phyloP scores from a whole-genome alignment of 495 filamentous ascomycete genomes.

The Aspergillus baeticus region DNA sequence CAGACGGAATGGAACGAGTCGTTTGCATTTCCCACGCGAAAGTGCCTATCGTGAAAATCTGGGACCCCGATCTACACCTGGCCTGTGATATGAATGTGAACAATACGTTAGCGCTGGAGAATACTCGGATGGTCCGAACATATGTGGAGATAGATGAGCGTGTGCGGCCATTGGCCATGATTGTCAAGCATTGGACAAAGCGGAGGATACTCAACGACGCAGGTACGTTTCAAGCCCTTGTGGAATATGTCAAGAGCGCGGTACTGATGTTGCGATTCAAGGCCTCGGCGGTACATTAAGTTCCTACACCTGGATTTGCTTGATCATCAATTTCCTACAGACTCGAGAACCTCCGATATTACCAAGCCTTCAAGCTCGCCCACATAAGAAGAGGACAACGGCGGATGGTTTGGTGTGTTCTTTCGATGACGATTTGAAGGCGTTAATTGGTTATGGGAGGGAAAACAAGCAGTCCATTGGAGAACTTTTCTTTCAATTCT shows the following conservation, averaged over 20 bases:
- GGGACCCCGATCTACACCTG: conserved; percentile 88
- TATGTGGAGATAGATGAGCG: conserved; percentile 93
- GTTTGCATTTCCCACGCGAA: conserved; percentile 92
- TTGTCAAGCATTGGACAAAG: conserved; percentile 96
- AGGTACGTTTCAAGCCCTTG: conserved; percentile 54
- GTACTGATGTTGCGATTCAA: conserved; percentile 31
- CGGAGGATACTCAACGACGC: conserved; percentile 91
- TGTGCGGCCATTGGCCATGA: conserved; percentile 90
- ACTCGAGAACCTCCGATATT: conserved; percentile 83
- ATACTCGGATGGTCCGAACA: conserved; percentile 96
- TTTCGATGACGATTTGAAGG: conserved; percentile 82
- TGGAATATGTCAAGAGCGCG: not conserved
- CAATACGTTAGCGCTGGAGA: conserved; percentile 89
- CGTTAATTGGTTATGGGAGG: conserved; percentile 68
- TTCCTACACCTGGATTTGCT: conserved; percentile 99
- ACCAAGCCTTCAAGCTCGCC: conserved; percentile 78
- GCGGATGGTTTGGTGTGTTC: conserved; percentile 63
- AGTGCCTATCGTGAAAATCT: conserved; percentile 98
- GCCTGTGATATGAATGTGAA: conserved; percentile 99
- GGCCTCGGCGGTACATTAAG: conserved; percentile 92
- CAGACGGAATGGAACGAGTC: conserved; percentile 95
- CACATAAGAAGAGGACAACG: conserved; percentile 58
- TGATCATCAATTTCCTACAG: conserved; percentile 96
- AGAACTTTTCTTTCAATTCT: conserved; percentile 86
- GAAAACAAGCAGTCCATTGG: conserved; percentile 82